Evolutionary conservation across 1,284 basidiomycete genomes (phyloP).

Genomic region (Mycena sp.): DNA sequence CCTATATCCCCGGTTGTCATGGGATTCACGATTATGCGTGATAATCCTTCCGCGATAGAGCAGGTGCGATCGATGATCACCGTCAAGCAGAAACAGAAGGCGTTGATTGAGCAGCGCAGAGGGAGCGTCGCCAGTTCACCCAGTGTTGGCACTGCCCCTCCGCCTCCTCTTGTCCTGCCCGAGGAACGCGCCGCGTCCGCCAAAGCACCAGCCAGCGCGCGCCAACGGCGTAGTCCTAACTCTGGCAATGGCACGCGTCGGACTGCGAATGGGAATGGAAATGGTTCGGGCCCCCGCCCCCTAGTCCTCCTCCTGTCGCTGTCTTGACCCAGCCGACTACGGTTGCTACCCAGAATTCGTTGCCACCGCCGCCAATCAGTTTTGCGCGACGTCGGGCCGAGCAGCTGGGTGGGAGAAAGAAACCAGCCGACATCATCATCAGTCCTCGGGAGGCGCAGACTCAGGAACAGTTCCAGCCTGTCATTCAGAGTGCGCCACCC

Average conservation of each 20-base stretch:
- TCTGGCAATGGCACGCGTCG: slow-evolving; percentile 15
- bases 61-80: slow-evolving; percentile 67
- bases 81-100: slow-evolving; percentile 76
- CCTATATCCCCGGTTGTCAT: slow-evolving; percentile 74
- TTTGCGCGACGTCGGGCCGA: slow-evolving; percentile 77
- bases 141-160: slow-evolving; percentile 2
- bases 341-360: slow-evolving; percentile 44
- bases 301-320: slow-evolving; percentile 24
- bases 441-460: slow-evolving; percentile 68
- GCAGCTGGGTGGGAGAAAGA: slow-evolving; percentile 67
- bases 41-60: slow-evolving; percentile 58
- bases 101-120: slow-evolving; percentile 72
- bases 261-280: slow-evolving; percentile 15
- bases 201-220: slow-evolving; percentile 6
- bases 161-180: neutral
- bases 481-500: slow-evolving; percentile 79
- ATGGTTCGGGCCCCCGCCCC: too few species aligned
- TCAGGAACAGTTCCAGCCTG: slow-evolving; percentile 64
- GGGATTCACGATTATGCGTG: slow-evolving; percentile 65
- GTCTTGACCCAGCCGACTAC: slow-evolving; percentile 24
- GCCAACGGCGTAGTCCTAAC: slow-evolving; percentile 26
- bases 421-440: slow-evolving; percentile 81
- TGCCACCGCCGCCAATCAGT: slow-evolving; percentile 76
- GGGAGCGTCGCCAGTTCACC: slow-evolving; percentile 60
- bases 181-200: slow-evolving; percentile 20